Conservation (phyloP, 805 yeast species). For the Candida mattraensis region DNA sequence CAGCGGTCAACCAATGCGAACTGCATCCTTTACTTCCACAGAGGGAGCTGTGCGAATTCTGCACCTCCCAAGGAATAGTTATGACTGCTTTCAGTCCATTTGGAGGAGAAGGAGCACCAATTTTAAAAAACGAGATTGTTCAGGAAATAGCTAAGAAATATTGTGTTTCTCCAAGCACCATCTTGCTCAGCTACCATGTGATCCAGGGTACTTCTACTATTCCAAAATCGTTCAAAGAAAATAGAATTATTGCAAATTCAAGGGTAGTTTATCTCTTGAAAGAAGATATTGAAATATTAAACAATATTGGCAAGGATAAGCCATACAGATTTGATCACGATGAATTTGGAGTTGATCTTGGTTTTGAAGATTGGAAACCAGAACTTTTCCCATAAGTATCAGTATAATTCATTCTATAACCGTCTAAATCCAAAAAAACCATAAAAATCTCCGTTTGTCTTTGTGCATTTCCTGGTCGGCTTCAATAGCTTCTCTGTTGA, state of each 20-base stretch:
- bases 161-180: conserved; percentile 50
- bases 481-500: too few species aligned
- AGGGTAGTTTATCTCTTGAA: conserved; percentile 35
- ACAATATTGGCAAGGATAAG: conserved; percentile 12
- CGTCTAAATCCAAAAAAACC: too few species aligned
- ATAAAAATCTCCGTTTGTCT: too few species aligned
- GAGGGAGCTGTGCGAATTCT: conserved; percentile 31
- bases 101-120: conserved; percentile 43
- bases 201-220: conserved; percentile 33
- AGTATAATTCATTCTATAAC: too few species aligned
- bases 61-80: conserved; percentile 31
- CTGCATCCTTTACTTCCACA: conserved; percentile 44
- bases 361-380: conserved; percentile 7
- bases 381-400: too few species aligned
- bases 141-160: conserved; percentile 53
- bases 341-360: conserved; percentile 6
- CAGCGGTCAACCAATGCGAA: conserved; percentile 47
- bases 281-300: conserved; percentile 33
- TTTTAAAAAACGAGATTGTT: conserved; percentile 34
- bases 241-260: conserved; percentile 36
- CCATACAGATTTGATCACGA: conserved; percentile 6
- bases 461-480: too few species aligned
- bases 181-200: conserved; percentile 38
- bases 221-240: conserved; percentile 41
- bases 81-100: conserved; percentile 44